Base-by-base conservation (phyloP, 2,329 filamentous ascomycete species). In the Pseudogymnoascus sp. region DNA sequence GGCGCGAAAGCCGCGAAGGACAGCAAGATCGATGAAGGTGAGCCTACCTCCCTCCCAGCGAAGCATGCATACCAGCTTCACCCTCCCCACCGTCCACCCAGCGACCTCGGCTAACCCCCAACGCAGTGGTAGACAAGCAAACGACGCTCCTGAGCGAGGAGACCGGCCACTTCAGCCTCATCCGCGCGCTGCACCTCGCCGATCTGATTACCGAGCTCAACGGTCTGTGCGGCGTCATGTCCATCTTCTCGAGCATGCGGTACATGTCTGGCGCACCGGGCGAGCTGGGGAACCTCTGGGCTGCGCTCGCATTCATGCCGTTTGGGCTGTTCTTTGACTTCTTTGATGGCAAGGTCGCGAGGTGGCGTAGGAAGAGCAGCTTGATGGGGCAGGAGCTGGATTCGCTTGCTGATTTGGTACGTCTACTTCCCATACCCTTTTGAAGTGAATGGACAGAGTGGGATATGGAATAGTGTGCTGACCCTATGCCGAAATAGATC, bases 311-410 rank as follows among this genome's bases (percentile, higher is more conserved):
- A 4, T 90, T 97, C 75, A 89, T 97, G 75, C 93, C 93, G 0
- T 90, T 97, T 63, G 92, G 92, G 4, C 80, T 97, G 10, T 97
- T 97, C 79, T 97, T 97, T 74, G 94, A 99, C 75, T 95, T 96
- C 72, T 91, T 97, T 82, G 94, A 99, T 74, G 94, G 94, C 72
- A 94, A 92, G 73, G 92, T 99, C 61, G 94, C 94, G 65, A 83
- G 94, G 66, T 97, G 94, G 94, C 86, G 94, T 73, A 88, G 91
- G 77, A 99, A 97, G 86, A 94, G 90, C 70, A 95, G 90, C 69
- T 80, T 99, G 73, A 97, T 99, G 93, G 94, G 94, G 10, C 93
- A 97, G 75, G 94, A 99, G 76, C 79, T 99, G 61, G 94, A 99
- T 75, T 97, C 93, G 5, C 81, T 99, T 57, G 94, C 94, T 61